Conservation (phyloP, 2,329 filamentous ascomycete species). For the Penicillium expansum region DNA sequence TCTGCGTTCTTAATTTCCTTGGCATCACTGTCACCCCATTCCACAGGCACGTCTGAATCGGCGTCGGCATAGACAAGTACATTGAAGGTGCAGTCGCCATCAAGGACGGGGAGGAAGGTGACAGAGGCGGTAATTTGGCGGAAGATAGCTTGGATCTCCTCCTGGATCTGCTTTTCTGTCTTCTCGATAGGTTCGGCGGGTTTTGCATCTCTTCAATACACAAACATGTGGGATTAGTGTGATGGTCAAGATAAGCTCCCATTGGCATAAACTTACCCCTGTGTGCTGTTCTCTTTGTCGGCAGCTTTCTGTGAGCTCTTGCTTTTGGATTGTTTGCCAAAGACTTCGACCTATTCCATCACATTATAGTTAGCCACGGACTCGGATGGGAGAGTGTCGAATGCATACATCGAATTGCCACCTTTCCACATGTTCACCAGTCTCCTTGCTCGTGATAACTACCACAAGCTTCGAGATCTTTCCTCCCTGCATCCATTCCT, state of each 20-base stretch:
- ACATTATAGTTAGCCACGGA: constrained; percentile 9
- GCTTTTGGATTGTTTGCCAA: constrained; percentile 52
- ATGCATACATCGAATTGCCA: constrained; percentile 90
- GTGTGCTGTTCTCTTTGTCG: constrained; percentile 69
- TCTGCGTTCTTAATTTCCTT: constrained; percentile 95
- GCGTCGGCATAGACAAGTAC: constrained; percentile 97
- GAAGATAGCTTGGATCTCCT: constrained; percentile 95
- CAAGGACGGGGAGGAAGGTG: constrained; percentile 90
- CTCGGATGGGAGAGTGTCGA: not conserved
- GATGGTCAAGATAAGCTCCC: too few relatives aligned
- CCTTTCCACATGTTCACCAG: constrained; percentile 89
- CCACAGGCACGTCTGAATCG: constrained; percentile 91
- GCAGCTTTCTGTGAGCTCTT: constrained; percentile 49
- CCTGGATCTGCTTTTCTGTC: constrained; percentile 88
- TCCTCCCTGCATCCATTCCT: constrained; percentile 94
- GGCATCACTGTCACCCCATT: constrained; percentile 97
- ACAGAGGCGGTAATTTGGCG: constrained; percentile 97
- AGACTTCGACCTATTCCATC: constrained; percentile 53
- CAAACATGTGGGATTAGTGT: not conserved
- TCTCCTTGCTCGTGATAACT: constrained; percentile 95
- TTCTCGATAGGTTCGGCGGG: constrained; percentile 59
- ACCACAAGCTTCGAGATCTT: constrained; percentile 98
- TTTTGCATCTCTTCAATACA: constrained; percentile 28
- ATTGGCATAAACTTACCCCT: constrained; percentile 46
- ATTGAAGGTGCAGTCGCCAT: constrained; percentile 96